Evolutionary conservation across 2,329 filamentous ascomycete genomes (phyloP), one percentile per base, ranked within the genome.

Genomic region (Thielaviopsis musarum): DNA sequence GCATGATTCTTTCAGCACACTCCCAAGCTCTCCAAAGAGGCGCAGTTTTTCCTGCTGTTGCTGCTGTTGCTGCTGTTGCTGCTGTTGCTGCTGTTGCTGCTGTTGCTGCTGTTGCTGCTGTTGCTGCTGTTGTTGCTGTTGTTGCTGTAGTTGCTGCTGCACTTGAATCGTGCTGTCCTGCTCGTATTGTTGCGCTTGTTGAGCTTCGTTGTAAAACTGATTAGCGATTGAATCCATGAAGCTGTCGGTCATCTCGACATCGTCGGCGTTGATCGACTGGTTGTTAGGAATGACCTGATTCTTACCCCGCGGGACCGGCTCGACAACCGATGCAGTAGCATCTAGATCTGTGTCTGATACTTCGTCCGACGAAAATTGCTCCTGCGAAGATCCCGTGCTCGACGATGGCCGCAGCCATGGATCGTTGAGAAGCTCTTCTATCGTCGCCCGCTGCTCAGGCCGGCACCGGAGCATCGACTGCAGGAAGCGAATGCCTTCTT

Each of bases 381-480:
- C 28, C 34, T 58, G 49, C 5, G 52, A n/a, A 34, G 66, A 65
- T 5, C 71, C 67, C 3, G 65, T 64, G 5, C 67, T 65, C 0
- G 63, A 66, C 3, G 62, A 56, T 2, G 68, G 71, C 0, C 66
- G 66, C n/a, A 95, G 75, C 91, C 91, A 97, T 1, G 79, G 73
- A 68, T 93, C 87, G 13, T 72, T 71, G 61, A 88, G 77, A 58
- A 95, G 84, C 56, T 86, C 78, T 5, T 73, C 69, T 52, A 93
- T 83, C 0, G 84, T 87, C 0, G 89, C 87, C 60, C 91, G 82
- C n/a, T 79, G 72, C 59, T 85, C 79, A 1, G 91, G 89, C 56
- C 90, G 82, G n/a, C 82, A 81, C 64, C 89, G 83, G 4, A 97
- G 80, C 80, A 96, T 93, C n/a, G 76, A 75, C 17, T 74, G 73